These are phyloP conservation scores for Psilocybe sp. DNA, from an alignment of 768 basidiomycete genomes.

Conservation along the genomic window DNA sequence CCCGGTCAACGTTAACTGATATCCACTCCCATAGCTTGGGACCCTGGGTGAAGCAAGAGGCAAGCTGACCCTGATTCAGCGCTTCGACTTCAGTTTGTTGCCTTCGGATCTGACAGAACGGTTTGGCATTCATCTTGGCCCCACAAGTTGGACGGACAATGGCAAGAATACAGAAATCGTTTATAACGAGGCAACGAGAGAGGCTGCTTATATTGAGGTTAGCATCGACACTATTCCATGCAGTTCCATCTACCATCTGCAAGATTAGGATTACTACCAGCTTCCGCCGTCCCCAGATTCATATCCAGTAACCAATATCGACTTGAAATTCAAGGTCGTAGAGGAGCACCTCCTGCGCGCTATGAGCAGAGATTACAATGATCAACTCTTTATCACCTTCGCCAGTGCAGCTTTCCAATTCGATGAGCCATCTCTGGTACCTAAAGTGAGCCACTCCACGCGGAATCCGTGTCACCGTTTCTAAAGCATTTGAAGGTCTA, in stretches of 20 bases:
- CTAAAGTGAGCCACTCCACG: slow-evolving; percentile 22
- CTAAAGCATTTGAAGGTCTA: slow-evolving; percentile 28
- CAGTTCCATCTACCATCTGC: slow-evolving; percentile 33
- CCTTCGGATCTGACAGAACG: slow-evolving; percentile 33
- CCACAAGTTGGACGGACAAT: slow-evolving; percentile 46
- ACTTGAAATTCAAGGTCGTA: slow-evolving; percentile 38
- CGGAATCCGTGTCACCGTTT: not conserved
- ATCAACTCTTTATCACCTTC: slow-evolving; percentile 47
- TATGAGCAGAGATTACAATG: slow-evolving; percentile 28
- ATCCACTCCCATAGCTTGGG: slow-evolving; percentile 30
- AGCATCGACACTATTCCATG: not conserved
- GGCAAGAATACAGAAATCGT: slow-evolving; percentile 38
- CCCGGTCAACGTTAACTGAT: not conserved
- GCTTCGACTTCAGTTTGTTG: slow-evolving; percentile 41
- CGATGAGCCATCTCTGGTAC: slow-evolving; percentile 32
- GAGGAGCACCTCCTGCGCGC: slow-evolving; percentile 41
- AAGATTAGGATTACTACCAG: slow-evolving; percentile 21
- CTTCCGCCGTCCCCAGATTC: slow-evolving; percentile 25
- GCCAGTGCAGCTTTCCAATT: slow-evolving; percentile 39
- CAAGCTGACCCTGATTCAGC: slow-evolving; percentile 50
- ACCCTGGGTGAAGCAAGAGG: slow-evolving; percentile 50
- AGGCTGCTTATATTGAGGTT: slow-evolving; percentile 42
- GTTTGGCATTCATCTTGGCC: slow-evolving; percentile 43
- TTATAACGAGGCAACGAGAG: slow-evolving; percentile 34
- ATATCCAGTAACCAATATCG: slow-evolving; percentile 35